Evolutionary conservation across 179 eudicot species (phyloP).

Genomic region (Beta lomatogona): DNA sequence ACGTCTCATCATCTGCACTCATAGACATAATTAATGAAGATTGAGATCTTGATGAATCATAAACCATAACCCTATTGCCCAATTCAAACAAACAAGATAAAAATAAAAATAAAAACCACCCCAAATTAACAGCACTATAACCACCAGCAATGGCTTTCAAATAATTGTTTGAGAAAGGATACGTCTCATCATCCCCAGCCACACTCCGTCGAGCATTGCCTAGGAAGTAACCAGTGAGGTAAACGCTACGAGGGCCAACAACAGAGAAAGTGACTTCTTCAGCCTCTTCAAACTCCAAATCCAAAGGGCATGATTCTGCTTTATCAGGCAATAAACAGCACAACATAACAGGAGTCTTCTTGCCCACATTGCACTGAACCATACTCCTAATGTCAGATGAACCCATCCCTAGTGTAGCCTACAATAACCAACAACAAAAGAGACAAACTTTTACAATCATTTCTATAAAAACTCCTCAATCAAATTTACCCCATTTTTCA

Average conservation of each 20-base stretch:
- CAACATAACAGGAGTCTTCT: conserved; percentile 70
- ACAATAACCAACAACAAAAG: conserved; percentile 9
- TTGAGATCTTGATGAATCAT: background rate
- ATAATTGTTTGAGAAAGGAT: conserved; percentile 45
- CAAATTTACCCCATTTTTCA: too few relatives aligned
- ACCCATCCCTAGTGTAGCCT: conserved; percentile 84
- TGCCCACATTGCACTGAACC: conserved; percentile 84
- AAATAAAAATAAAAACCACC: too few relatives aligned
- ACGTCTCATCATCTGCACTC: background rate
- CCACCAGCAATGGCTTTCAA: background rate
- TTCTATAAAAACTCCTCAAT: too few relatives aligned
- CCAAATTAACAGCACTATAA: background rate
- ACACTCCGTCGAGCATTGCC: conserved; percentile 26
- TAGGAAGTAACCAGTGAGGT: conserved; percentile 71
- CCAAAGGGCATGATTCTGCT: conserved; percentile 75
- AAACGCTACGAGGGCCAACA: conserved; percentile 76
- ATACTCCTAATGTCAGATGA: conserved; percentile 43
- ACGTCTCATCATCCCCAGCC: conserved; percentile 55
- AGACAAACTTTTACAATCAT: background rate
- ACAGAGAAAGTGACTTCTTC: conserved; percentile 80
- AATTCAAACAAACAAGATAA: background rate
- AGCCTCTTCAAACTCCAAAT: conserved; percentile 83
- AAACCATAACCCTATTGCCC: background rate
- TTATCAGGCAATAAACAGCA: conserved; percentile 75
- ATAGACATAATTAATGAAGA: background rate